Evolutionary conservation across 106 monocot species (phyloP).

Genomic region (Allium fistulosum): DNA sequence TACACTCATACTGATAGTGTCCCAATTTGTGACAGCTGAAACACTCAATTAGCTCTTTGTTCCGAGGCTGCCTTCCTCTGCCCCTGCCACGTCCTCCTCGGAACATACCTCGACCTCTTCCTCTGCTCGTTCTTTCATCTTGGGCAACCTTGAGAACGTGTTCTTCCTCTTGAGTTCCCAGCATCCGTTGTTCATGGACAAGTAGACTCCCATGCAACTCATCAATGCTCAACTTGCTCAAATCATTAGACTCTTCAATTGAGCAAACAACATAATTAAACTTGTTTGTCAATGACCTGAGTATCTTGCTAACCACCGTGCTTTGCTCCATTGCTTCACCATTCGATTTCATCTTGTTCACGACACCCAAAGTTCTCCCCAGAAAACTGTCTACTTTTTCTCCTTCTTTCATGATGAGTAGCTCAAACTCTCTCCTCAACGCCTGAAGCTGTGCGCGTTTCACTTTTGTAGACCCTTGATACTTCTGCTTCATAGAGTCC

Average conservation of each 20-base stretch:
- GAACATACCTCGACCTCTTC: not conserved
- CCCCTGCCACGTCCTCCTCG: constrained; percentile 4
- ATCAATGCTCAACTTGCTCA: constrained; percentile 1
- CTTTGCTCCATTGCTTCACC: constrained; percentile 4
- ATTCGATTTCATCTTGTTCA: constrained; percentile 1
- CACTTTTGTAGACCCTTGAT: constrained; percentile 1
- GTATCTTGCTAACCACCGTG: not conserved
- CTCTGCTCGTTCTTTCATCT: not conserved
- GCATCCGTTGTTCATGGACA: constrained; percentile 5
- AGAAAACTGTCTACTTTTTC: not conserved
- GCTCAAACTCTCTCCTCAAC: not conserved
- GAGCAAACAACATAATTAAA: constrained; percentile 5
- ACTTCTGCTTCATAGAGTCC: constrained; percentile 7
- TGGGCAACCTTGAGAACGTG: not conserved
- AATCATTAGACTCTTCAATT: constrained; percentile 2
- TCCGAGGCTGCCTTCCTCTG: not conserved
- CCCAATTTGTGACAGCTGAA: constrained; percentile 1
- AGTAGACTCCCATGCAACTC: constrained; percentile 1
- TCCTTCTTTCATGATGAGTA: constrained; percentile 2
- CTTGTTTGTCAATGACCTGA: not conserved
- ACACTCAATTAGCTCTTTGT: not conserved
- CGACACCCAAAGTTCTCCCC: not conserved
- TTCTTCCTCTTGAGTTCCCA: too few species aligned
- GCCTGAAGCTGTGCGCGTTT: constrained; percentile 11
- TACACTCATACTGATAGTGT: not conserved